These are phyloP conservation scores for Candida coleopterorum DNA, from an alignment of 805 yeast species.

Conservation along the genomic window DNA sequence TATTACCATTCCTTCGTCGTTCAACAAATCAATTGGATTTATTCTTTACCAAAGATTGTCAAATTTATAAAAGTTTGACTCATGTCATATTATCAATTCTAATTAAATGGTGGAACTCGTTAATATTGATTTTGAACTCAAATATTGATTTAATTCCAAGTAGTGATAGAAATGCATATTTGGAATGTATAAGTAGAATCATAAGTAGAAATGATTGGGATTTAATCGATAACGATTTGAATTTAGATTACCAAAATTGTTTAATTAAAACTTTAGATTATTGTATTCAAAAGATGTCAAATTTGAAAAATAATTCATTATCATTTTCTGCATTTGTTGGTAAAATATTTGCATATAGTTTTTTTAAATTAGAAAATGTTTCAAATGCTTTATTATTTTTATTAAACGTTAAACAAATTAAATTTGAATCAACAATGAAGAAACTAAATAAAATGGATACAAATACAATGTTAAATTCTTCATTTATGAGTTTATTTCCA, in stretches of 20 bases:
- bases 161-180: constrained; percentile 45
- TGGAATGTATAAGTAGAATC: constrained; percentile 51
- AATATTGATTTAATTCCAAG: constrained; percentile 18
- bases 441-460: neutral
- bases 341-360: constrained; percentile 63
- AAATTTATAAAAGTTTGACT: constrained; percentile 28
- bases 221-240: constrained; percentile 34
- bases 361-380: constrained; percentile 46
- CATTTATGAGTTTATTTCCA: constrained; percentile 20
- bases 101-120: constrained; percentile 52
- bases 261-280: constrained; percentile 52
- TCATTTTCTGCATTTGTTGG: constrained; percentile 64
- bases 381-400: constrained; percentile 54
- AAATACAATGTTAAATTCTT: neutral
- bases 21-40: constrained; percentile 17
- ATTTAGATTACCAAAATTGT: constrained; percentile 24
- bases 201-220: constrained; percentile 35
- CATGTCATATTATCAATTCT: constrained; percentile 30
- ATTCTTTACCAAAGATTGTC: constrained; percentile 15
- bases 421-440: constrained; percentile 25
- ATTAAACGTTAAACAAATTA: constrained; percentile 48
- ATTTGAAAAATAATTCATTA: constrained; percentile 48
- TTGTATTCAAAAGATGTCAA: constrained; percentile 43
- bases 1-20: constrained; percentile 41
- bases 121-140: constrained; percentile 15